phyloP scores from a whole-genome alignment of 352 stramenopile genomes.

The Hyphochytrium catenoides region DNA sequence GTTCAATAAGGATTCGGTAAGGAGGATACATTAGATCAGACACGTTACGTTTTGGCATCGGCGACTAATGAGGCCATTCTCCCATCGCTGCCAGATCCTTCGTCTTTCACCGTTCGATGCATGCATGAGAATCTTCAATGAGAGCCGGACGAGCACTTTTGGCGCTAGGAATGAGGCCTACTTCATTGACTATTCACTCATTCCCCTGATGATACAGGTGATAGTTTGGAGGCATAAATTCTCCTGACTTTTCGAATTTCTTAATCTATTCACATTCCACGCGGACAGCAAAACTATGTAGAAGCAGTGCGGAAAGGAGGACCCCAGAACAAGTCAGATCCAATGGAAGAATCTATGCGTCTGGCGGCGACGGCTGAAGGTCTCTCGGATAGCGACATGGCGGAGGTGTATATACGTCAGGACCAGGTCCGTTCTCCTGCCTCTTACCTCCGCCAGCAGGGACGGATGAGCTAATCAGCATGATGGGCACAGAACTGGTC shows the following conservation, averaged over 20 bases:
- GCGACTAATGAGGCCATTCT: slow-evolving; percentile 2
- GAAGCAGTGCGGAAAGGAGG: slow-evolving; percentile 52
- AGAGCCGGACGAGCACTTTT: slow-evolving; percentile 23
- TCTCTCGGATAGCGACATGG: slow-evolving; percentile 54
- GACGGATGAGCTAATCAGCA: slow-evolving; percentile 17
- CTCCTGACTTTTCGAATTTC: slow-evolving; percentile 8
- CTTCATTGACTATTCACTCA: slow-evolving; percentile 96
- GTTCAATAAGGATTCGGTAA: slow-evolving; percentile 64
- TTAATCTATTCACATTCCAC: slow-evolving; percentile 10
- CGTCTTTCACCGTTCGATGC: slow-evolving; percentile 80
- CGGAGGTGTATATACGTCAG: slow-evolving; percentile 40
- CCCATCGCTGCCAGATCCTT: slow-evolving; percentile 7
- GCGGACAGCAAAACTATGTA: slow-evolving; percentile 44
- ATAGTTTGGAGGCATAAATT: slow-evolving; percentile 1
- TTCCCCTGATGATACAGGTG: slow-evolving; percentile 84
- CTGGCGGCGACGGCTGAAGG: slow-evolving; percentile 70
- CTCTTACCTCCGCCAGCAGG: background rate
- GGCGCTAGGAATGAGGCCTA: slow-evolving; percentile 81
- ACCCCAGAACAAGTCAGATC: slow-evolving; percentile 25
- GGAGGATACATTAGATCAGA: too few species aligned
- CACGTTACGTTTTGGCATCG: too few species aligned
- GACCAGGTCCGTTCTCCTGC: slow-evolving; percentile 16
- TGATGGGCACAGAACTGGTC: slow-evolving; percentile 75
- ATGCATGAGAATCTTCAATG: slow-evolving; percentile 71
- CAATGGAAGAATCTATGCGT: slow-evolving; percentile 46